Conservation (phyloP, 306 rosid genomes). For the Hippophae tibetana region DNA sequence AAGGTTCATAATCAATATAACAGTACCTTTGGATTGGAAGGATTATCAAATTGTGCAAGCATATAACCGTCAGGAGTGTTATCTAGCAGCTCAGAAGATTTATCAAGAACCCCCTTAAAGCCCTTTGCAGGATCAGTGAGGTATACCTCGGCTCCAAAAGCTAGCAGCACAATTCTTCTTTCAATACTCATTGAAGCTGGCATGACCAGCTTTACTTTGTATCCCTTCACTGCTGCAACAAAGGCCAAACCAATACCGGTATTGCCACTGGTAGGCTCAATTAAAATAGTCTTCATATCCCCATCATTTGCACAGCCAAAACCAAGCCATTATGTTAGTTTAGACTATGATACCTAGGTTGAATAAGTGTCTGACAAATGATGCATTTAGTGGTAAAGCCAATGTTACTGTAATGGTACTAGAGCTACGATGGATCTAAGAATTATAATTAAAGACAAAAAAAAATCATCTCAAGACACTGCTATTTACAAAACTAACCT, state of each 20-base stretch:
- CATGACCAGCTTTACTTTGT: constrained; percentile 51
- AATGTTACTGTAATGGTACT: background rate
- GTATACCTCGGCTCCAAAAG: constrained; percentile 74
- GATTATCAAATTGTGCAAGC: constrained; percentile 56
- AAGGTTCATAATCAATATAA: constrained; percentile 5
- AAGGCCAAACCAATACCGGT: constrained; percentile 82
- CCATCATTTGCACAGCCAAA: constrained; percentile 12
- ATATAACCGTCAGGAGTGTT: constrained; percentile 41
- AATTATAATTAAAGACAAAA: background rate
- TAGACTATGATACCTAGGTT: background rate
- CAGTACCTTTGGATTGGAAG: constrained; percentile 55
- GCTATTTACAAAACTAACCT: constrained; percentile 31
- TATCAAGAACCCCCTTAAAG: constrained; percentile 32
- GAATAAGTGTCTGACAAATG: background rate
- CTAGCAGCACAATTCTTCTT: constrained; percentile 53
- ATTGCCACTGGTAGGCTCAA: constrained; percentile 76
- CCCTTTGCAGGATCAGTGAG: constrained; percentile 62
- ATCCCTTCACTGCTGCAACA: constrained; percentile 64
- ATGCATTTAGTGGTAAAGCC: background rate
- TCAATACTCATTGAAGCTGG: constrained; percentile 52
- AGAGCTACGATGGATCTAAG: background rate
- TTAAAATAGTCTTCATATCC: constrained; percentile 44
- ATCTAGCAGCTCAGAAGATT: constrained; percentile 42
- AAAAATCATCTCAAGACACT: constrained; percentile 3
- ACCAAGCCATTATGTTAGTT: constrained; percentile 16